phyloP scores from a whole-genome alignment of 2,329 filamentous ascomycete species.

The Colletotrichum gloeosporioides region DNA sequence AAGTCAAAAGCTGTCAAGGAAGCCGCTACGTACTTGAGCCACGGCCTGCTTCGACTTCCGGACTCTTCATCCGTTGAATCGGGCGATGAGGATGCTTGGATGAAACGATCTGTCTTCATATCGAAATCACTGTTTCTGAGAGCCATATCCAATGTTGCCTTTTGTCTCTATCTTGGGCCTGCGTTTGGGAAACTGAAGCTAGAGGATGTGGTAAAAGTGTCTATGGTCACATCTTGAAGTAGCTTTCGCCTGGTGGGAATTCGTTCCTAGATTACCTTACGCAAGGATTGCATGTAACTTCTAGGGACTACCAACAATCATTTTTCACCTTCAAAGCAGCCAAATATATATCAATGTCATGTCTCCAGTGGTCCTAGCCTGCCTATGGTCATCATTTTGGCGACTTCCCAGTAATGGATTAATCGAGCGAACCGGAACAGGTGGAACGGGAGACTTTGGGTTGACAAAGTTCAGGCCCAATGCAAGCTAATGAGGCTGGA shows the following conservation, averaged over 20 bases:
- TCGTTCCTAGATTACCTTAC: too few relatives aligned
- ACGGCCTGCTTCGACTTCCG: background rate
- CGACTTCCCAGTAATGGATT: background rate
- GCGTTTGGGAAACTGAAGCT: background rate
- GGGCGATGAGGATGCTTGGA: background rate
- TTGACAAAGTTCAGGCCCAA: background rate
- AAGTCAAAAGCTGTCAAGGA: background rate
- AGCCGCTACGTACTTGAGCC: background rate
- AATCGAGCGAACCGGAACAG: background rate
- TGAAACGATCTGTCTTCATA: background rate
- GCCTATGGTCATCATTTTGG: background rate
- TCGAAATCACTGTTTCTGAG: background rate
- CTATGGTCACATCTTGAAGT: background rate
- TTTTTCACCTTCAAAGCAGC: too few relatives aligned
- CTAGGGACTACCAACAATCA: too few relatives aligned
- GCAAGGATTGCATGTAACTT: too few relatives aligned
- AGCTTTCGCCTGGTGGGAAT: background rate
- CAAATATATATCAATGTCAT: too few relatives aligned
- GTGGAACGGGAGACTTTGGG: background rate
- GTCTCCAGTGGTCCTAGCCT: too few relatives aligned
- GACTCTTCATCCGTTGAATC: background rate
- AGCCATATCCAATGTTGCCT: background rate
- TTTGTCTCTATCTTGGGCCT: background rate
- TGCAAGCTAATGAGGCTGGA: background rate
- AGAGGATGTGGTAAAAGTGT: background rate